A percentile compares a stretch with the other conserved stretches of the same genome.
These are phyloP conservation scores for Aspergillus olivimuriae DNA, from an alignment of 495 filamentous ascomycete species.

Conservation along the genomic window DNA sequence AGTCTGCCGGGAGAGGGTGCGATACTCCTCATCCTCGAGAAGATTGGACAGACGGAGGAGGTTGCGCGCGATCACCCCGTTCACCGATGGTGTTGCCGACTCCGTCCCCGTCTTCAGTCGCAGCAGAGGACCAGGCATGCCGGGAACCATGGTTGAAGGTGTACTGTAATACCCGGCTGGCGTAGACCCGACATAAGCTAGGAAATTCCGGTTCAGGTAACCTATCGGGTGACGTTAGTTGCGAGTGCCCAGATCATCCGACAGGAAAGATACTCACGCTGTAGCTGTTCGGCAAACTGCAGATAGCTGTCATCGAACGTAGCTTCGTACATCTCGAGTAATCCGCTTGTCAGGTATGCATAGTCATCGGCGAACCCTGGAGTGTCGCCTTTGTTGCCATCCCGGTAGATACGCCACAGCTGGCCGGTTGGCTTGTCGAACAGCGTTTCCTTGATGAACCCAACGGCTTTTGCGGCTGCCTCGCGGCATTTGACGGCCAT, in stretches of 20 bases:
- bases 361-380: slow-evolving; percentile 92
- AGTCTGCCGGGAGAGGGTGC: slow-evolving; percentile 61
- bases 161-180: slow-evolving; percentile 86
- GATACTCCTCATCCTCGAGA: slow-evolving; percentile 60
- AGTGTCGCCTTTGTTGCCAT: slow-evolving; percentile 60
- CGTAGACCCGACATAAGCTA: slow-evolving; percentile 43
- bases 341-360: slow-evolving; percentile 77
- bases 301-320: slow-evolving; percentile 78
- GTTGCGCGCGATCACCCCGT: slow-evolving; percentile 78
- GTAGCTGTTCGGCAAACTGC: slow-evolving; percentile 75
- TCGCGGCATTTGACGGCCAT: slow-evolving; percentile 53
- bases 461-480: slow-evolving; percentile 61
- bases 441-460: slow-evolving; percentile 73
- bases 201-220: slow-evolving; percentile 63
- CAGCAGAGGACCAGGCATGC: slow-evolving; percentile 71
- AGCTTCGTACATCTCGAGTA: slow-evolving; percentile 82
- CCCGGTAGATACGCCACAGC: slow-evolving; percentile 71
- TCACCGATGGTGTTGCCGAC: slow-evolving; percentile 79
- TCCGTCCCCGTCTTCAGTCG: slow-evolving; percentile 93
- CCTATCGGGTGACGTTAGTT: slow-evolving; percentile 35
- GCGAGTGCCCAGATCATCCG: neutral
- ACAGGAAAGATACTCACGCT: slow-evolving; percentile 45
- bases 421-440: slow-evolving; percentile 57
- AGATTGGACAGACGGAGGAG: slow-evolving; percentile 70
- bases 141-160: slow-evolving; percentile 50